Conservation (phyloP, 352 stramenopile species). For the Blastocystis sp. region DNA sequence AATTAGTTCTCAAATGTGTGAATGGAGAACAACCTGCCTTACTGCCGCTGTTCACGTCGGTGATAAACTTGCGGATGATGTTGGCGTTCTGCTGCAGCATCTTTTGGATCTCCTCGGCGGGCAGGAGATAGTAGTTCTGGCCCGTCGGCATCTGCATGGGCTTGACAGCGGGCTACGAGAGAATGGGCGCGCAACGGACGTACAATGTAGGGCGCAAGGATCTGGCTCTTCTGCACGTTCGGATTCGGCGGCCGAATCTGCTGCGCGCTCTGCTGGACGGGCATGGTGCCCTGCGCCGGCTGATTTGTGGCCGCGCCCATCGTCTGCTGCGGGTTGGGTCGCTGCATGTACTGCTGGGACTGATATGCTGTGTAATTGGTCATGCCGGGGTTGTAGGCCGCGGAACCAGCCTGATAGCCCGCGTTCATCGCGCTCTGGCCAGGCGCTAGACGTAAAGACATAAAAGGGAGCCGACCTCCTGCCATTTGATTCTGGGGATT, state of each 20-base stretch:
- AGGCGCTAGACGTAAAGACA: neutral
- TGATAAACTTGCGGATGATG: constrained; percentile 62
- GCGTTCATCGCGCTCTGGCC: neutral
- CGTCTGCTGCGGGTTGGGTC: neutral
- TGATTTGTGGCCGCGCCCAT: neutral
- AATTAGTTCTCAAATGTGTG: constrained; percentile 31
- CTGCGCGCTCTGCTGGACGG: neutral
- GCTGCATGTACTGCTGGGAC: neutral
- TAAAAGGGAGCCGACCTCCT: neutral
- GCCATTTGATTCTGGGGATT: neutral
- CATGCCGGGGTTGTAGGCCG: neutral
- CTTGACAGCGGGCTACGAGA: constrained; percentile 12
- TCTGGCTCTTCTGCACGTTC: neutral
- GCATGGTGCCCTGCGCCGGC: neutral
- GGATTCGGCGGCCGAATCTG: neutral
- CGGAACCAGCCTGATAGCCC: neutral
- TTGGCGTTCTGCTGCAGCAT: constrained; percentile 60
- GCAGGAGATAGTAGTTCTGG: constrained; percentile 38
- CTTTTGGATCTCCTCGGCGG: constrained; percentile 50
- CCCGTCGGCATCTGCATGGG: constrained; percentile 2
- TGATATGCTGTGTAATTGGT: neutral
- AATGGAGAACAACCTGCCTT: too few relatives aligned
- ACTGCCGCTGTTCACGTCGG: constrained; percentile 48
- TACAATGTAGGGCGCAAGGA: constrained; percentile 37
- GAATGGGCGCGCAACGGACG: neutral